Percentiles rank a stretch among this genome's conserved stretches.
Conservation (phyloP, 768 basidiomycete species). For the Collybiopsis luxurians region DNA sequence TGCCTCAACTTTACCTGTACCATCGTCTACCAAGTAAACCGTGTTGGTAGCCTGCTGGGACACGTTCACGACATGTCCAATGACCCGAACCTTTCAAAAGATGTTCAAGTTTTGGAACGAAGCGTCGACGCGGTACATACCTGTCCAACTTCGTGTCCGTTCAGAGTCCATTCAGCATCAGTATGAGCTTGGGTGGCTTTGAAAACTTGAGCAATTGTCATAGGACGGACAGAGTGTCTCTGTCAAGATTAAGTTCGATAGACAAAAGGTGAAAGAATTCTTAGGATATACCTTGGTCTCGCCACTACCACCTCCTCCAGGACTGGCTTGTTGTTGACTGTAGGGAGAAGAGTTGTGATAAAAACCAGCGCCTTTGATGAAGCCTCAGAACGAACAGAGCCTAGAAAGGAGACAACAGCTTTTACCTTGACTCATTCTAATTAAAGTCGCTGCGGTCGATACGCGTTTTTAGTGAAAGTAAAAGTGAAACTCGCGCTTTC, state of each 20-base stretch:
- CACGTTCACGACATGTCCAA: conserved; percentile 51
- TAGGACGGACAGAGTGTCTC: conserved; percentile 63
- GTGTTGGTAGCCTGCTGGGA: conserved; percentile 76
- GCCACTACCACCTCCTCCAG: not conserved
- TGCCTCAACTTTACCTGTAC: conserved; percentile 74
- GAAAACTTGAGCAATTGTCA: conserved; percentile 73
- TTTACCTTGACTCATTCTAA: conserved; percentile 3
- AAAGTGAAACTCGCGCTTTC: too few species aligned
- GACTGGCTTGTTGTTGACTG: conserved; percentile 3
- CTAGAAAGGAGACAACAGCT: not conserved
- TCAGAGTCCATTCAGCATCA: conserved; percentile 87
- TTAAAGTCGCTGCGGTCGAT: not conserved
- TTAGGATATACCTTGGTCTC: not conserved
- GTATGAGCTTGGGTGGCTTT: conserved; percentile 80
- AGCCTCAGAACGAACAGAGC: not conserved
- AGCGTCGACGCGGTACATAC: conserved; percentile 35
- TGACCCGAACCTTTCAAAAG: conserved; percentile 17
- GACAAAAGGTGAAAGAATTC: not conserved
- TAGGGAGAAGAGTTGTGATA: conserved; percentile 1
- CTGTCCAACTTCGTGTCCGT: conserved; percentile 77
- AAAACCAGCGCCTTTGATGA: not conserved
- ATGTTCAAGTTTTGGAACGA: not conserved
- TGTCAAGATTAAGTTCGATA: not conserved
- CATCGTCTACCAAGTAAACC: conserved; percentile 81
- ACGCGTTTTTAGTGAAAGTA: not conserved